phyloP scores from a whole-genome alignment of 1,284 basidiomycete genomes.

The Schizopora paradoxa region DNA sequence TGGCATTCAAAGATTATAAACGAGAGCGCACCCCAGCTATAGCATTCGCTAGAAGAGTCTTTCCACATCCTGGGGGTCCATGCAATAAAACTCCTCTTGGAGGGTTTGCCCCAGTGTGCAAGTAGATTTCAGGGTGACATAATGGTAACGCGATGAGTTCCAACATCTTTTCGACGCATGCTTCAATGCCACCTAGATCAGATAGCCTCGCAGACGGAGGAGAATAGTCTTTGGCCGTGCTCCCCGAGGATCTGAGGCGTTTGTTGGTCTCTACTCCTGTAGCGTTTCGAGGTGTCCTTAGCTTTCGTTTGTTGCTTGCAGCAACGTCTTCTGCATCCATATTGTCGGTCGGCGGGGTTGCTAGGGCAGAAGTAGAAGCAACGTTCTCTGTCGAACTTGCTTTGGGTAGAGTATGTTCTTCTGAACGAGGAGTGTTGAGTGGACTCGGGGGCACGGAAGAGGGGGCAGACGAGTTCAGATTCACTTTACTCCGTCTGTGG shows the following conservation, averaged over 20 bases:
- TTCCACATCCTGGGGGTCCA: constrained; percentile 96
- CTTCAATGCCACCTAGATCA: constrained; percentile 84
- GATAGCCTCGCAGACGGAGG: constrained; percentile 71
- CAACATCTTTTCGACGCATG: constrained; percentile 87
- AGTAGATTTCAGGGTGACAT: constrained; percentile 92
- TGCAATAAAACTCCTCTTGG: constrained; percentile 93
- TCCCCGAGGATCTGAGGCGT: constrained; percentile 39
- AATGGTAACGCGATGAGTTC: constrained; percentile 95
- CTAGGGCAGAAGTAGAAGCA: constrained; percentile 7
- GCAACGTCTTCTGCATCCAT: constrained; percentile 24
- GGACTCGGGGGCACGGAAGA: constrained; percentile 21
- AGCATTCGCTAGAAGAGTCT: constrained; percentile 87
- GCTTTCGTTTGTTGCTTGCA: constrained; percentile 50
- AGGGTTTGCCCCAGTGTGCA: constrained; percentile 88
- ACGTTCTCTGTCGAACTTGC: constrained; percentile 16
- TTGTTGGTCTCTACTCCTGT: constrained; percentile 48
- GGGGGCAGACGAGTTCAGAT: constrained; percentile 48
- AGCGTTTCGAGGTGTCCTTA: constrained; percentile 40
- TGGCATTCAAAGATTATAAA: background rate
- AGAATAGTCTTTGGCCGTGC: constrained; percentile 48
- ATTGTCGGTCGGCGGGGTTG: constrained; percentile 14
- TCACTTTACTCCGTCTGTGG: constrained; percentile 56
- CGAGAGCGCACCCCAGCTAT: constrained; percentile 78
- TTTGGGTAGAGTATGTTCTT: constrained; percentile 22
- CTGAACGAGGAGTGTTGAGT: constrained; percentile 26